Conservation (phyloP, 495 filamentous ascomycete genomes). For the Podospora bellae-mahoneyi region DNA sequence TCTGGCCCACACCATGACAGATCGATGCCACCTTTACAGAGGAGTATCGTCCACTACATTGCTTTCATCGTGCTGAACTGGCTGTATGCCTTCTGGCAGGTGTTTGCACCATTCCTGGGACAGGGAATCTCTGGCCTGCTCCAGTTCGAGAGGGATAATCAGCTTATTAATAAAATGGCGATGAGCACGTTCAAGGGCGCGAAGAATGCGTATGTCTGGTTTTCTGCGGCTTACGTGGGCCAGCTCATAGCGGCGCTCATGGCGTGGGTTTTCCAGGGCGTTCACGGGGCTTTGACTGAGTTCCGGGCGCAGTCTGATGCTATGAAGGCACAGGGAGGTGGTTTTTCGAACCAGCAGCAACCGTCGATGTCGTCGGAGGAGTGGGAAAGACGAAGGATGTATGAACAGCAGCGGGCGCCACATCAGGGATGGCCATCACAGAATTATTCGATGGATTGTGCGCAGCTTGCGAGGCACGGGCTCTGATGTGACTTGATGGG, state of each 20-base stretch:
- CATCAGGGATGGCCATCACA: background rate
- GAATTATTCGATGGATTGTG: background rate
- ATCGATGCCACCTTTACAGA: background rate
- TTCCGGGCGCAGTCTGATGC: background rate
- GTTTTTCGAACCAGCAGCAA: background rate
- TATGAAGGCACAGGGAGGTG: background rate
- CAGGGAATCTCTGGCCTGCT: background rate
- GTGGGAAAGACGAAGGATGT: background rate
- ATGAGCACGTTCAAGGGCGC: background rate
- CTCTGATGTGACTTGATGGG: background rate
- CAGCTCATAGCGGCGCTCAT: background rate
- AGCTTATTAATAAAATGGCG: background rate
- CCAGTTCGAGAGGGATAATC: background rate
- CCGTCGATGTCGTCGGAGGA: background rate
- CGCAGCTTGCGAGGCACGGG: background rate
- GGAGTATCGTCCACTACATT: background rate
- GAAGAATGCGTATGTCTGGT: background rate
- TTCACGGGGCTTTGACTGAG: background rate
- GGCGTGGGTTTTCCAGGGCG: background rate
- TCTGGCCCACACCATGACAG: background rate
- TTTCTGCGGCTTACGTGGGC: background rate
- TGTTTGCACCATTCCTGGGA: background rate
- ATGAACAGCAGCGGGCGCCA: background rate
- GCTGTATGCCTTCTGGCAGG: background rate
- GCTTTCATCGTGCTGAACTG: background rate